A percentile compares a stretch with the other conserved stretches of the same genome.
Evolutionary conservation across 2,329 filamentous ascomycete genomes (phyloP).

Genomic region (Apiospora hydei): DNA sequence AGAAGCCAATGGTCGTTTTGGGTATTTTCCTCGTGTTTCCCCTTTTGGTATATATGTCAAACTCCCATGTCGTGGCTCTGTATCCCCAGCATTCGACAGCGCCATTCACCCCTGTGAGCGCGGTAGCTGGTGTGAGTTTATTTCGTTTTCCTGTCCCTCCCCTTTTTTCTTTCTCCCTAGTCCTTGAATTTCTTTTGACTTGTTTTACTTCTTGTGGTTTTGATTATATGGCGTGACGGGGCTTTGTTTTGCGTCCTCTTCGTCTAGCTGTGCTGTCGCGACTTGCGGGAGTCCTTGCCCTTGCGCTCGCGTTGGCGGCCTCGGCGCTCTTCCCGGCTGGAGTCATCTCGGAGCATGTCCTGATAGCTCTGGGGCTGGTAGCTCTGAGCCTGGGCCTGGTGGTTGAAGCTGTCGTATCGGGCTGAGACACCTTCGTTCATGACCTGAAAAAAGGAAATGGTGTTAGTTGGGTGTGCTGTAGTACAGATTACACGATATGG

Average conservation of each 20-base stretch:
- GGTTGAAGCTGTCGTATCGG: conserved; percentile 28
- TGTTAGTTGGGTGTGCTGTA: neutral
- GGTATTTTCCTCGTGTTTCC: neutral
- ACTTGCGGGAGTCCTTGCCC: conserved; percentile 20
- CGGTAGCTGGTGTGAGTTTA: neutral
- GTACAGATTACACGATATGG: neutral
- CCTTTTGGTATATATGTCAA: neutral
- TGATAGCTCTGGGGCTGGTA: conserved; percentile 20
- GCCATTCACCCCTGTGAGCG: neutral
- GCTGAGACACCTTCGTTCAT: conserved; percentile 38
- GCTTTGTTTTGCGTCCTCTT: neutral
- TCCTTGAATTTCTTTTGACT: neutral
- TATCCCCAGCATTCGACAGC: neutral
- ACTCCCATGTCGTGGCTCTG: neutral
- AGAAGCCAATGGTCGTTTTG: conserved; percentile 19
- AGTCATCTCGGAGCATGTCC: conserved; percentile 26
- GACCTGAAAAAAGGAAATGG: conserved; percentile 28
- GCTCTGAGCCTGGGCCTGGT: conserved; percentile 1
- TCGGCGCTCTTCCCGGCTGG: conserved; percentile 28
- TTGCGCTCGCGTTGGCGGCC: conserved; percentile 27
- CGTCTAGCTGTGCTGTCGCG: conserved; percentile 20
- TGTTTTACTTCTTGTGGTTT: neutral
- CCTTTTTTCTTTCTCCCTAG: neutral
- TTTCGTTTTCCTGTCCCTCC: neutral
- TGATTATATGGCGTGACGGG: neutral